Conservation (phyloP, 176 grass and related monocot genomes). For the Triticum timopheevii region DNA sequence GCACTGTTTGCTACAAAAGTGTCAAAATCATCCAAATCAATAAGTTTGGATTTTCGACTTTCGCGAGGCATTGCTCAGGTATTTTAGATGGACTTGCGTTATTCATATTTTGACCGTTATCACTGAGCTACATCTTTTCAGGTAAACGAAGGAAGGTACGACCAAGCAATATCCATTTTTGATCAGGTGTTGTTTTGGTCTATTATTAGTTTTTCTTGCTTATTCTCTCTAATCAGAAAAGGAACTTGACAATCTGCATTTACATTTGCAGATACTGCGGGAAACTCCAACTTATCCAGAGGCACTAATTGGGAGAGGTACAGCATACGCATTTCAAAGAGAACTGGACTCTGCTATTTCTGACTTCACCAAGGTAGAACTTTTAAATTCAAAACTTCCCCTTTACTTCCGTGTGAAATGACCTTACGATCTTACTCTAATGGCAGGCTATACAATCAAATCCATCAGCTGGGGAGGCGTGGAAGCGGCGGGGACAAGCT, state of each 20-base stretch:
- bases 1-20: constrained; percentile 74
- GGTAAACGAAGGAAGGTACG: constrained; percentile 98
- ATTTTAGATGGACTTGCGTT: constrained; percentile 21
- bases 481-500: constrained; percentile 95
- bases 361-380: constrained; percentile 86
- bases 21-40: constrained; percentile 80
- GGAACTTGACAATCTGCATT: constrained; percentile 17
- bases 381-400: constrained; percentile 10
- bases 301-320: constrained; percentile 98
- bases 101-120: constrained; percentile 10
- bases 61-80: constrained; percentile 98
- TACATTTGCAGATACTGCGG: constrained; percentile 66
- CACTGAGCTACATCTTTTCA: constrained; percentile 44
- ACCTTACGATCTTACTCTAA: constrained; percentile 14
- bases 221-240: constrained; percentile 30
- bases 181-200: constrained; percentile 74
- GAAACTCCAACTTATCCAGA: constrained; percentile 97
- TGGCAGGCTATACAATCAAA: constrained; percentile 91
- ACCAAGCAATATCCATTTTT: constrained; percentile 95
- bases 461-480: constrained; percentile 87
- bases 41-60: constrained; percentile 96
- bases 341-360: constrained; percentile 96
- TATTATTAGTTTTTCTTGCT: constrained; percentile 13
- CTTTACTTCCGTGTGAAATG: constrained; percentile 13
- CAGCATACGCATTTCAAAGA: constrained; percentile 98